phyloP scores from a whole-genome alignment of 805 yeast genomes.

The Pachysolen tannophilus region DNA sequence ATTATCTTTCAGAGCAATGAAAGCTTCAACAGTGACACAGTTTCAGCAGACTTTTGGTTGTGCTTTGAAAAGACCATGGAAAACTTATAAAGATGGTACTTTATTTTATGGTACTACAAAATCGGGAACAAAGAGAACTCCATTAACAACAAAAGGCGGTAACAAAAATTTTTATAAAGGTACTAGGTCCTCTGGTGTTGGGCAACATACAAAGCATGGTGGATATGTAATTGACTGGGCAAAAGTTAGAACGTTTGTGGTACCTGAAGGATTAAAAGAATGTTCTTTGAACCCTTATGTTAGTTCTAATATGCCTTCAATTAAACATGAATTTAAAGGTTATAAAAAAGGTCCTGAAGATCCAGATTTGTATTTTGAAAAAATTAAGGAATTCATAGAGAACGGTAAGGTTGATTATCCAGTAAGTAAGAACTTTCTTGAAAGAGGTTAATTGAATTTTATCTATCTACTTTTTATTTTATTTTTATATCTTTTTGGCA shows the following conservation, averaged over 20 bases:
- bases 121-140: constrained; percentile 73
- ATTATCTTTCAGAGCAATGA: constrained; percentile 28
- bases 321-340: constrained; percentile 62
- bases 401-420: constrained; percentile 48
- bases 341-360: constrained; percentile 66
- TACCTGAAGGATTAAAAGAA: constrained; percentile 40
- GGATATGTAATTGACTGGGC: constrained; percentile 72
- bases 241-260: constrained; percentile 86
- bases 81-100: constrained; percentile 73
- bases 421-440: constrained; percentile 19
- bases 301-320: constrained; percentile 62
- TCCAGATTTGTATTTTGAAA: constrained; percentile 62
- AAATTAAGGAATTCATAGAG: constrained; percentile 68
- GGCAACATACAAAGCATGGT: constrained; percentile 68
- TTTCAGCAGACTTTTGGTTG: constrained; percentile 38
- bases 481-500: background rate
- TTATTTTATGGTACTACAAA: constrained; percentile 75
- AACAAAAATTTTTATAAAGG: constrained; percentile 94
- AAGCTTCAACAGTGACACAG: constrained; percentile 33
- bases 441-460: constrained; percentile 19
- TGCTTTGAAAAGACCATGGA: constrained; percentile 80
- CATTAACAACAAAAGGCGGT: constrained; percentile 88
- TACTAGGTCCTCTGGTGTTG: constrained; percentile 91
- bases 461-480: background rate
- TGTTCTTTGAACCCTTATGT: constrained; percentile 65